phyloP scores from a whole-genome alignment of 495 filamentous ascomycete genomes.

The Podospora tetraspora region DNA sequence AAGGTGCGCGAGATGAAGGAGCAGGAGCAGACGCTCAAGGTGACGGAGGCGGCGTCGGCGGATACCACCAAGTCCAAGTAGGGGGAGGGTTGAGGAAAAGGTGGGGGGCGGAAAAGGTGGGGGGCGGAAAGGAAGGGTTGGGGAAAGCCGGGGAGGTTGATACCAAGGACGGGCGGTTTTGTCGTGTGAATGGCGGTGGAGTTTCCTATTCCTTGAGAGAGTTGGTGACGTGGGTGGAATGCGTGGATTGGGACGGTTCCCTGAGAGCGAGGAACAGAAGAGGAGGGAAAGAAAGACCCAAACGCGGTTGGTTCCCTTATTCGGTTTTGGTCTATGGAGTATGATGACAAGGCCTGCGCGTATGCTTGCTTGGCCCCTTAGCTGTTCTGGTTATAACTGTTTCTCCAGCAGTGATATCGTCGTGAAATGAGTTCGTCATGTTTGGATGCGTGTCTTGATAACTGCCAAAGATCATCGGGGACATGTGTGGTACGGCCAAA shows the following conservation, averaged over 20 bases:
- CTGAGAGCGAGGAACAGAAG: background rate
- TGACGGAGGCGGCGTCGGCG: conserved; percentile 47
- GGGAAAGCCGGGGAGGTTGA: too few relatives aligned
- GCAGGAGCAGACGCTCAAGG: conserved; percentile 65
- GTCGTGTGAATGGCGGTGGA: background rate
- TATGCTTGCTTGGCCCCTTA: background rate
- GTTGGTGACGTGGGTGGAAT: too few relatives aligned
- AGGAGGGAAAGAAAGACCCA: background rate
- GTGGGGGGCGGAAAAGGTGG: background rate
- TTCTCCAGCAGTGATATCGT: background rate
- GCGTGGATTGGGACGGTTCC: too few relatives aligned
- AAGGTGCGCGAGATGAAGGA: conserved; percentile 94
- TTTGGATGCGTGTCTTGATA: too few relatives aligned
- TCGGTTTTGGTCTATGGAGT: background rate
- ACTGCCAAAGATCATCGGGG: too few relatives aligned
- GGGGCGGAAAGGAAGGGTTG: too few relatives aligned
- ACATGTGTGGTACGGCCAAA: too few relatives aligned
- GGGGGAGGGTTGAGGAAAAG: too few relatives aligned
- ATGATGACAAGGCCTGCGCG: background rate
- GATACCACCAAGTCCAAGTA: conserved; percentile 1
- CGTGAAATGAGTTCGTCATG: background rate
- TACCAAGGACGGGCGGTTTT: background rate
- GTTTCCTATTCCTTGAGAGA: background rate
- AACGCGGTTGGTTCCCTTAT: background rate
- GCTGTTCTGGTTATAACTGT: background rate